Evolutionary conservation across 2,329 filamentous ascomycete species (phyloP).

Genomic region (Sordariomycetes sp.): DNA sequence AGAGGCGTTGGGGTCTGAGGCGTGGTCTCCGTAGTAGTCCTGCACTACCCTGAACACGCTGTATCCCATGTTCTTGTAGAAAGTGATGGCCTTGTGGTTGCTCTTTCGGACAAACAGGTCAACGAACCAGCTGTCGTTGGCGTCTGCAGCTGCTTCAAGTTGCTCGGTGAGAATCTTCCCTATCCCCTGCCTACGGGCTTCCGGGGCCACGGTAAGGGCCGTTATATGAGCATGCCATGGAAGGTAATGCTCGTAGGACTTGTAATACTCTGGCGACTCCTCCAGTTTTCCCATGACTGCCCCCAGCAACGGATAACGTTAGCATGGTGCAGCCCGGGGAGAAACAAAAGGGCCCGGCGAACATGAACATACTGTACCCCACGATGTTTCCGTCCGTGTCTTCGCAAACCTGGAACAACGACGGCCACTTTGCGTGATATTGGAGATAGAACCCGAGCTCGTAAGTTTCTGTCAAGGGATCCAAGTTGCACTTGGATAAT

Average conservation of each 20-base stretch:
- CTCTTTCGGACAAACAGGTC: constrained; percentile 88
- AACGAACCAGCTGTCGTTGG: constrained; percentile 84
- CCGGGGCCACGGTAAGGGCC: constrained; percentile 82
- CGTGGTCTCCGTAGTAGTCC: constrained; percentile 87
- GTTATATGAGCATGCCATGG: constrained; percentile 99
- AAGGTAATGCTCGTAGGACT: constrained; percentile 79
- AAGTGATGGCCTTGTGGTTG: constrained; percentile 75
- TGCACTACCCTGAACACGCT: constrained; percentile 81
- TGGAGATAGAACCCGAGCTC: constrained; percentile 91
- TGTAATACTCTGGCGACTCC: constrained; percentile 65
- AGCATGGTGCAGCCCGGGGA: not conserved
- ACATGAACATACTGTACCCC: constrained; percentile 65
- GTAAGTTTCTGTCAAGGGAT: constrained; percentile 96
- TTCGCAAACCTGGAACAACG: constrained; percentile 86
- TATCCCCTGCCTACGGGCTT: constrained; percentile 75
- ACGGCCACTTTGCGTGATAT: constrained; percentile 92
- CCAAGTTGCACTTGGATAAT: constrained; percentile 90
- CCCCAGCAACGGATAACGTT: constrained; percentile 12
- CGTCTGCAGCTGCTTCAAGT: constrained; percentile 73
- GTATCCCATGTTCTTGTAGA: constrained; percentile 90
- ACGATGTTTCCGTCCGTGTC: constrained; percentile 80
- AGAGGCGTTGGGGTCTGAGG: constrained; percentile 46
- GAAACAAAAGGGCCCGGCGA: not conserved
- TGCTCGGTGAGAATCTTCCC: constrained; percentile 73
- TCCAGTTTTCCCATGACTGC: constrained; percentile 95